Evolutionary conservation across 352 stramenopile species (phyloP), one percentile per base, ranked within the genome.

Genomic region (Phytophthora vignae): DNA sequence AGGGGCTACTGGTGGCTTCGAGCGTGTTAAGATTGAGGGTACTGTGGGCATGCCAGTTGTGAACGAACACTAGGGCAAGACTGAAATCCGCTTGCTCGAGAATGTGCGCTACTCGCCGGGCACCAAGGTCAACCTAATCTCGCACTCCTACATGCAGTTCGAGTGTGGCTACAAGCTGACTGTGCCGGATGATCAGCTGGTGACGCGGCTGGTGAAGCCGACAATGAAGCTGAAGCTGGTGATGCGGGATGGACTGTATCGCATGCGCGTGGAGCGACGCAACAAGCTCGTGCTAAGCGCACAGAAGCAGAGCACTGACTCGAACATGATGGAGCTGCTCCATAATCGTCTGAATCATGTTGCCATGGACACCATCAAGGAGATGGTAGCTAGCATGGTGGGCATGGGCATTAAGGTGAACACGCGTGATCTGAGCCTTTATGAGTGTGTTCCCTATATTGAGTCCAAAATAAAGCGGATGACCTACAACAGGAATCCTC

Each of bases 71-170:
- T 31, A 1, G 27, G 27, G 27, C 4, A 31, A 31, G 27, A 31
- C 42, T 50, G 42, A 50, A 22, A 50, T 6, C 42, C 42, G 17
- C 42, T 50, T 50, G 42, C 42, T 50, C 42, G 56, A 63, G 19
- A 31, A 63, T 55, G 56, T 63, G 56, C 19, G 56, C 56, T 63
- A 63, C 14, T 38, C 3, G 12, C 38, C 33, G 25, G 56, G 56
- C 10, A 44, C 56, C 22, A 63, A 54, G 22, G 38, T 63, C 15
- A 63, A 53, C 14, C n/a, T 63, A 8, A 52, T 54, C 21, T 63
- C 38, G 38, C 22, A 54, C 25, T 44, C 56, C 8, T 63, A 63
- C 21, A 63, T 63, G 38, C 38, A 53, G 40, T 63, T 63, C 15
- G 11, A 22, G 14, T 63, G 56, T 36, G 56, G 25, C 19, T 63